Evolutionary conservation across 768 basidiomycete species (phyloP).

Genomic region (Mycena galericulata): DNA sequence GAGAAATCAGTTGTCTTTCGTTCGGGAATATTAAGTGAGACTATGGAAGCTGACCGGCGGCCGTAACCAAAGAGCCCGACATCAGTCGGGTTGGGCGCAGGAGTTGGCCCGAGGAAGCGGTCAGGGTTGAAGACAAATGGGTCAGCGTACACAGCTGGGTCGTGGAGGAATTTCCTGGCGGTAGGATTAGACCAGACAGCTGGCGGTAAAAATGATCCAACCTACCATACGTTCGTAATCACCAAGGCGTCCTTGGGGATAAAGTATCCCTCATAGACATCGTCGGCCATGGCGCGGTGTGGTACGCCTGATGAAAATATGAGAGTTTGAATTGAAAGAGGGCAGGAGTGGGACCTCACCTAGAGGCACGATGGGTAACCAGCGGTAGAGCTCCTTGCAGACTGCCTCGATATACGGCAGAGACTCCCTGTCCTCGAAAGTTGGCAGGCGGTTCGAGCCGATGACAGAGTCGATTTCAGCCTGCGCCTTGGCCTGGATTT

Average conservation of each 20-base stretch:
- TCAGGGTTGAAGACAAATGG: conserved; percentile 49
- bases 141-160: conserved; percentile 44
- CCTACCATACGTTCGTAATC: conserved; percentile 38
- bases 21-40: background rate
- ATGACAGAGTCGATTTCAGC: conserved; percentile 57
- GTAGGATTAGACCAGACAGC: background rate
- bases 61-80: conserved; percentile 46
- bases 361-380: conserved; percentile 37
- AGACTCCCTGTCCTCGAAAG: conserved; percentile 50
- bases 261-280: conserved; percentile 47
- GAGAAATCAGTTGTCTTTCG: too few relatives aligned
- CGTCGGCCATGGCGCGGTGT: conserved; percentile 44
- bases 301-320: conserved; percentile 34
- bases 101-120: conserved; percentile 41
- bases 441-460: conserved; percentile 55
- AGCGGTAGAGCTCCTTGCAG: conserved; percentile 51
- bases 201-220: too few relatives aligned
- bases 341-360: background rate
- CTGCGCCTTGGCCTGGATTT: conserved; percentile 53
- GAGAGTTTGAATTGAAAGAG: background rate
- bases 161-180: conserved; percentile 46
- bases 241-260: conserved; percentile 46
- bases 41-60: conserved; percentile 24
- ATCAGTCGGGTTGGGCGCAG: conserved; percentile 35
- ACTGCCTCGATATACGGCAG: conserved; percentile 58